Conservation (phyloP, 2,329 filamentous ascomycete species). For the Xylaria sp. region DNA sequence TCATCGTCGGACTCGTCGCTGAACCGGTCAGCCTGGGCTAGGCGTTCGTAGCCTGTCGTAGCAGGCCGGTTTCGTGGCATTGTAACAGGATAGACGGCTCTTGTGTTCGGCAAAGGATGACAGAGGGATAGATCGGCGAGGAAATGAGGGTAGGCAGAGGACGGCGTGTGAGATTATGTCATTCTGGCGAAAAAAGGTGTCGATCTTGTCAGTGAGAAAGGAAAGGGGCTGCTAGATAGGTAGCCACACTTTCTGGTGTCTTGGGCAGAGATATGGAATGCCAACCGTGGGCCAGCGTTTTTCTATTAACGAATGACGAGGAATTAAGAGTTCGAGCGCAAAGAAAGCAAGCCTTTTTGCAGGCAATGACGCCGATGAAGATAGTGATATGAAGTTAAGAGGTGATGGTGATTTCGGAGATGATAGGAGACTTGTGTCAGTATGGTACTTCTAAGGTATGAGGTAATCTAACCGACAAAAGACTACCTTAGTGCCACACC, state of each 20-base stretch:
- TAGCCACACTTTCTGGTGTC: conserved; percentile 11
- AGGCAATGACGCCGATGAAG: background rate
- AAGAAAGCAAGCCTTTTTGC: background rate
- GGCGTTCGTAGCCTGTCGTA: conserved; percentile 83
- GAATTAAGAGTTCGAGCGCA: background rate
- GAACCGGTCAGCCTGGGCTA: conserved; percentile 80
- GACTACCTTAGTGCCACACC: too few species aligned
- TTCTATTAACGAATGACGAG: conserved; percentile 13
- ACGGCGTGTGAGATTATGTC: conserved; percentile 24
- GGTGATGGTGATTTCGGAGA: background rate
- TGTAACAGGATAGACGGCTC: conserved; percentile 32
- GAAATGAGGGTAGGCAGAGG: background rate
- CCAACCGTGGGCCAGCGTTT: background rate
- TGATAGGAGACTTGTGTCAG: background rate
- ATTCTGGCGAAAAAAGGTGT: conserved; percentile 23
- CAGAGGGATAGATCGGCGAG: conserved; percentile 1
- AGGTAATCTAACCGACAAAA: background rate
- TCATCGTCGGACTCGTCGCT: conserved; percentile 69
- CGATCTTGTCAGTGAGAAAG: background rate
- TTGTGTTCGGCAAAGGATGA: background rate
- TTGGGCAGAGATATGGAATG: conserved; percentile 19
- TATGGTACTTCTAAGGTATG: background rate
- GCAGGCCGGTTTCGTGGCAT: conserved; percentile 74
- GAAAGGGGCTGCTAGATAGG: conserved; percentile 8
- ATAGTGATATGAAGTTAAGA: conserved; percentile 2